Evolutionary conservation across 2,329 filamentous ascomycete genomes (phyloP).

Genomic region (Huntiella decipiens): DNA sequence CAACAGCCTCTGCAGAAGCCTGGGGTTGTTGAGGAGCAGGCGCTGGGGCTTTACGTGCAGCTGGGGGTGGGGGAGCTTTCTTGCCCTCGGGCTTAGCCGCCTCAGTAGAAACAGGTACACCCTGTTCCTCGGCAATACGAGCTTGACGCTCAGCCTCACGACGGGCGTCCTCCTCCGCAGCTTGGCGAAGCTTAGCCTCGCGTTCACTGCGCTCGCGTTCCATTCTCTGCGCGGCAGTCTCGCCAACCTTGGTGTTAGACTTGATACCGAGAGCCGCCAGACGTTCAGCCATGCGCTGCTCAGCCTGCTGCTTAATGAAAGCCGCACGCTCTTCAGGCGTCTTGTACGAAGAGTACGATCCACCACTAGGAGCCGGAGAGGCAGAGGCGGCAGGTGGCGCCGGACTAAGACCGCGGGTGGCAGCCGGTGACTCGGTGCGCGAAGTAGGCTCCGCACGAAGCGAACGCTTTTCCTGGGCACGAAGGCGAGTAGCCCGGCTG

Average conservation of each 20-base stretch:
- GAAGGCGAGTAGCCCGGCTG: conserved; percentile 55
- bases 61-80: conserved; percentile 63
- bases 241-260: conserved; percentile 57
- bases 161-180: conserved; percentile 82
- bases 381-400: conserved; percentile 17
- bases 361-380: conserved; percentile 30
- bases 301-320: conserved; percentile 92
- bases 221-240: conserved; percentile 63
- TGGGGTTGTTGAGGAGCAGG: conserved; percentile 41
- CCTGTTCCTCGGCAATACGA: conserved; percentile 61
- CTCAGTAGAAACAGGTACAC: conserved; percentile 35
- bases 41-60: conserved; percentile 46
- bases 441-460: conserved; percentile 27
- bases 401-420: conserved; percentile 32
- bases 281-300: conserved; percentile 90
- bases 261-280: conserved; percentile 86
- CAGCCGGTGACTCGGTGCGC: conserved; percentile 25
- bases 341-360: conserved; percentile 65
- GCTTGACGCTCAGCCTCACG: conserved; percentile 75
- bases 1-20: conserved; percentile 20
- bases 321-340: conserved; percentile 87
- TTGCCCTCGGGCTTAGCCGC: conserved; percentile 28
- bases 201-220: conserved; percentile 79
- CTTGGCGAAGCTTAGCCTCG: conserved; percentile 69
- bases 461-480: conserved; percentile 35